Evolutionary conservation across 352 stramenopile species (phyloP).

Genomic region (Phytophthora melonis): DNA sequence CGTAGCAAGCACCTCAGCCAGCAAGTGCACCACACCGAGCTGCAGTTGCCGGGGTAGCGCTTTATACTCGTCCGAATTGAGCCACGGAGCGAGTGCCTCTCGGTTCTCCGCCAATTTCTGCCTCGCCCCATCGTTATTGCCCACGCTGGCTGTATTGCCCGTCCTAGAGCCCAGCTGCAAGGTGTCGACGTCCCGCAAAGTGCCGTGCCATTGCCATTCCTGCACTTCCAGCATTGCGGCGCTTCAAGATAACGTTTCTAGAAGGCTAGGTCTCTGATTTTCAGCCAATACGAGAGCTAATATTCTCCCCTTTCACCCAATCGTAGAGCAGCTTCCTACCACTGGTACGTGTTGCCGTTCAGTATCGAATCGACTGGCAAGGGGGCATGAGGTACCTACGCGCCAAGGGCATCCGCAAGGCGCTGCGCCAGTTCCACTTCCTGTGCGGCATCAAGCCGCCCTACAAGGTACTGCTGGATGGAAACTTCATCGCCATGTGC

Average conservation of each 20-base stretch:
- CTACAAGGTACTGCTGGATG: constrained; percentile 87
- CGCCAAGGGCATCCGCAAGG: constrained; percentile 89
- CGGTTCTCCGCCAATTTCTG: constrained; percentile 20
- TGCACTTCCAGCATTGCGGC: constrained; percentile 4
- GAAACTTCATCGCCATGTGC: constrained; percentile 91
- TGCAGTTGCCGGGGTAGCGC: constrained; percentile 39
- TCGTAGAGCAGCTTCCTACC: not conserved
- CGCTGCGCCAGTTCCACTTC: constrained; percentile 90
- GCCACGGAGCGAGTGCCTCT: constrained; percentile 18
- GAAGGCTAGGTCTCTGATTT: not conserved
- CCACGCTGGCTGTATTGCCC: not conserved
- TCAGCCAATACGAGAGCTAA: constrained; percentile 22
- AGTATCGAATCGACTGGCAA: constrained; percentile 42
- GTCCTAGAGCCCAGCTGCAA: constrained; percentile 4
- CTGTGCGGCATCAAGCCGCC: constrained; percentile 88
- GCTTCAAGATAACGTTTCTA: constrained; percentile 29
- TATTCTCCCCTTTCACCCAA: constrained; percentile 13
- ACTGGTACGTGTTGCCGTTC: constrained; percentile 3
- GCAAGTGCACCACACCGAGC: constrained; percentile 42
- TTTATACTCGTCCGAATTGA: constrained; percentile 30
- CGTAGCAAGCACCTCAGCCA: constrained; percentile 32
- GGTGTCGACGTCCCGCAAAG: constrained; percentile 2
- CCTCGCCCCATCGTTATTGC: constrained; percentile 20
- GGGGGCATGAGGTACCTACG: constrained; percentile 80
- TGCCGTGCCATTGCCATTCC: not conserved